phyloP scores from a whole-genome alignment of 352 stramenopile genomes.

The Phytophthora tubulina region DNA sequence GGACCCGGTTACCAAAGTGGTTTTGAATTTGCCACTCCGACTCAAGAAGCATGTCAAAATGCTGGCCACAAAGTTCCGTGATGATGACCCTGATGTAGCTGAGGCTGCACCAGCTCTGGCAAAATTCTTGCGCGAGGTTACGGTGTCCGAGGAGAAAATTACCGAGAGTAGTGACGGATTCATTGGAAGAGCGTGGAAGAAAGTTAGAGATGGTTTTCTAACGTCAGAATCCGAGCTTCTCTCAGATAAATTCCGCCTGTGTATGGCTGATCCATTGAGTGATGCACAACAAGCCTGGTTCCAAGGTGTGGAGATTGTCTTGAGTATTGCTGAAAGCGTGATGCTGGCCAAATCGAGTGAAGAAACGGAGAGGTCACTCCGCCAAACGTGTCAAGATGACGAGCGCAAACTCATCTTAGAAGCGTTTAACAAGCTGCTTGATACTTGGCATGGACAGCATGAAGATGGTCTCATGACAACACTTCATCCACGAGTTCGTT shows the following conservation, averaged over 20 bases:
- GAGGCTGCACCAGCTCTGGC: conserved; percentile 9
- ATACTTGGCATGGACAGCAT: conserved; percentile 21
- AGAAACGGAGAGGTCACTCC: conserved; percentile 20
- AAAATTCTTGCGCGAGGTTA: conserved; percentile 33
- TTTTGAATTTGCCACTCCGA: conserved; percentile 33
- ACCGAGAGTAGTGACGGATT: neutral
- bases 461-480: conserved; percentile 25
- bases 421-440: conserved; percentile 21
- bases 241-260: conserved; percentile 27
- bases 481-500: conserved; percentile 8
- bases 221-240: conserved; percentile 4
- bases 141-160: conserved; percentile 26
- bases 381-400: conserved; percentile 20
- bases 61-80: conserved; percentile 29
- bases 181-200: conserved; percentile 13
- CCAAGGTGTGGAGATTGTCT: conserved; percentile 27
- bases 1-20: conserved; percentile 15
- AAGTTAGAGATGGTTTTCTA: neutral
- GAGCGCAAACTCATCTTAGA: conserved; percentile 16
- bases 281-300: conserved; percentile 35
- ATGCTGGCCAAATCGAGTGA: conserved; percentile 19
- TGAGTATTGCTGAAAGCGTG: conserved; percentile 12
- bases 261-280: conserved; percentile 24
- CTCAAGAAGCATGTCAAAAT: conserved; percentile 44
- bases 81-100: neutral